Conservation (phyloP, 2,329 filamentous ascomycete species). For the Colletotrichum acutatum region DNA sequence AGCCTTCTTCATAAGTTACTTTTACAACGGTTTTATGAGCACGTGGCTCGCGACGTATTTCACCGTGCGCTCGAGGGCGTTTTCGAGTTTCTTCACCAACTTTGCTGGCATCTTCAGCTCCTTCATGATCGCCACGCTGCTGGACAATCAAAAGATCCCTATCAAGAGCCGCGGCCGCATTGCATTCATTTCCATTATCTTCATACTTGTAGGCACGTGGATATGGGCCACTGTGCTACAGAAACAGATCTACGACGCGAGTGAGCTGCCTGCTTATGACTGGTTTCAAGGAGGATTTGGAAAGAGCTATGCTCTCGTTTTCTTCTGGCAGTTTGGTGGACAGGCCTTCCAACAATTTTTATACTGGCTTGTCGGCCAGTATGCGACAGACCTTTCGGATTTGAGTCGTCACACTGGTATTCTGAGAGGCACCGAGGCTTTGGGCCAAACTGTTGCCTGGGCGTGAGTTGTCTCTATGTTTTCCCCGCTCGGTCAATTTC, state of each 20-base stretch:
- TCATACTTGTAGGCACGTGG: slow-evolving; percentile 7
- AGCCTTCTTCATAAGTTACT: slow-evolving; percentile 23
- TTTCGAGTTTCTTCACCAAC: slow-evolving; percentile 19
- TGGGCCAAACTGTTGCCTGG: slow-evolving; percentile 19
- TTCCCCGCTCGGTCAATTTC: background rate
- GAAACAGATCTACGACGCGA: slow-evolving; percentile 13
- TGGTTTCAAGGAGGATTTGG: slow-evolving; percentile 12
- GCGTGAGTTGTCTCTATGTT: background rate
- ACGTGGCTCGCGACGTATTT: slow-evolving; percentile 22
- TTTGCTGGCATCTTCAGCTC: slow-evolving; percentile 26
- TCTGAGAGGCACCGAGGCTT: slow-evolving; percentile 15
- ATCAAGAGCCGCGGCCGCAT: slow-evolving; percentile 19
- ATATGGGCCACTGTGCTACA: slow-evolving; percentile 17
- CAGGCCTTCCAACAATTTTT: slow-evolving; percentile 22
- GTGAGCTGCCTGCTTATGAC: slow-evolving; percentile 10
- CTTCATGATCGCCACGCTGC: slow-evolving; percentile 3
- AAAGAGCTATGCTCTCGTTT: slow-evolving; percentile 17
- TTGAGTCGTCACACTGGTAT: slow-evolving; percentile 18
- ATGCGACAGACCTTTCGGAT: slow-evolving; percentile 20
- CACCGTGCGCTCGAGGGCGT: slow-evolving; percentile 19
- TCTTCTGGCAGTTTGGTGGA: slow-evolving; percentile 23
- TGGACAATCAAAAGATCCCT: slow-evolving; percentile 14
- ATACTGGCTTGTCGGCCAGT: slow-evolving; percentile 23
- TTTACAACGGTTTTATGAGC: slow-evolving; percentile 23
- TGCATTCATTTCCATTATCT: slow-evolving; percentile 11